phyloP scores from a whole-genome alignment of 1,284 basidiomycete genomes.

The Termitomyces sp. region DNA sequence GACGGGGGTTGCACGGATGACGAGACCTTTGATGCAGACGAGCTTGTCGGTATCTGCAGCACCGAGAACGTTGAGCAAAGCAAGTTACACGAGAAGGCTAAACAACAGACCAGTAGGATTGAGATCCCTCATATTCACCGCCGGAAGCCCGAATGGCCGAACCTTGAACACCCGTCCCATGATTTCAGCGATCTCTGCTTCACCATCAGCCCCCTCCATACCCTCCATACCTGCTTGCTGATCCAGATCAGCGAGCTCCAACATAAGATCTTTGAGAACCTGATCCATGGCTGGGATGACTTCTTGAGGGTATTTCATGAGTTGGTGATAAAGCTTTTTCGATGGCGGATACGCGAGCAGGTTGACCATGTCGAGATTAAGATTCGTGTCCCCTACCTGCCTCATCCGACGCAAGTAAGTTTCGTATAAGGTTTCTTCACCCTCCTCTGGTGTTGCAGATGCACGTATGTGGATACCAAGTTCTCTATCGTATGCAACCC shows the following conservation, averaged over 20 bases:
- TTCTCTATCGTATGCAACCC: slow-evolving; percentile 70
- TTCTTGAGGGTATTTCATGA: slow-evolving; percentile 94
- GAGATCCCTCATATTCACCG: slow-evolving; percentile 87
- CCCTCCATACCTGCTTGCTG: slow-evolving; percentile 61
- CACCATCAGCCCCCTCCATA: slow-evolving; percentile 66
- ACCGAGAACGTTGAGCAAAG: slow-evolving; percentile 4
- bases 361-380: slow-evolving; percentile 90
- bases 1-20: slow-evolving; percentile 95
- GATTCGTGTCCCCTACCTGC: slow-evolving; percentile 83
- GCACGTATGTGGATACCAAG: slow-evolving; percentile 51
- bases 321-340: slow-evolving; percentile 74
- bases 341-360: slow-evolving; percentile 85
- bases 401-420: slow-evolving; percentile 84
- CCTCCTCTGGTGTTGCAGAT: slow-evolving; percentile 60
- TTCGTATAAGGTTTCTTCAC: slow-evolving; percentile 74
- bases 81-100: neutral
- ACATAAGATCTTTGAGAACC: slow-evolving; percentile 86
- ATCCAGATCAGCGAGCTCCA: slow-evolving; percentile 77
- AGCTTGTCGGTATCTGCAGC: slow-evolving; percentile 90
- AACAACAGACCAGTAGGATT: slow-evolving; percentile 74
- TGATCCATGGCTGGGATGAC: slow-evolving; percentile 97
- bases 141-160: slow-evolving; percentile 79
- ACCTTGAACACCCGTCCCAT: slow-evolving; percentile 86
- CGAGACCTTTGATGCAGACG: slow-evolving; percentile 91
- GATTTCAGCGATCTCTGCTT: slow-evolving; percentile 77